These are phyloP conservation scores for Quercus lobata DNA, from an alignment of 331 rosid genomes.

Conservation along the genomic window DNA sequence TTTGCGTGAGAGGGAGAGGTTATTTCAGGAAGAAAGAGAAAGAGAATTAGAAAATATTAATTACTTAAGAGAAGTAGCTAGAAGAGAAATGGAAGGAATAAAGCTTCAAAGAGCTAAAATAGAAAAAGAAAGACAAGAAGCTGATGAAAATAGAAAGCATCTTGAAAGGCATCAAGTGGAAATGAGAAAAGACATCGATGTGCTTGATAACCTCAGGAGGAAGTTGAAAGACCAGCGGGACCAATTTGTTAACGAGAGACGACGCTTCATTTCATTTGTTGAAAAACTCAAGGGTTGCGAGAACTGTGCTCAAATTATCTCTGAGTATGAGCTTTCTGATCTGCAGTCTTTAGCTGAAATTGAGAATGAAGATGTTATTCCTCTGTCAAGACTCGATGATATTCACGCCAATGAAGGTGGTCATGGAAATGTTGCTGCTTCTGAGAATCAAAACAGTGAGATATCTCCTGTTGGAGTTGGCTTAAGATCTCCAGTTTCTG, in stretches of 20 bases:
- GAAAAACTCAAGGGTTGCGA: conserved; percentile 70
- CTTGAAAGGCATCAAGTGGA: conserved; percentile 75
- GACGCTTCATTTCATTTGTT: conserved; percentile 56
- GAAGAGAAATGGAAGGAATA: conserved; percentile 88
- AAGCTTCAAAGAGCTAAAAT: conserved; percentile 67
- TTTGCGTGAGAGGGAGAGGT: conserved; percentile 60
- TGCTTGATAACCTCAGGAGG: conserved; percentile 67
- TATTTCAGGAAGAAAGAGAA: conserved; percentile 74
- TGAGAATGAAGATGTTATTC: conserved; percentile 61
- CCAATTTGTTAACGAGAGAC: conserved; percentile 74
- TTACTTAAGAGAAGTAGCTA: conserved; percentile 75
- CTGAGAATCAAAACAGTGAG: conserved; percentile 42
- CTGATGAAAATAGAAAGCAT: conserved; percentile 60
- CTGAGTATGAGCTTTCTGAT: conserved; percentile 74
- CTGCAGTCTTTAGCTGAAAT: conserved; percentile 56
- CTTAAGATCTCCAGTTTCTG: conserved; percentile 56
- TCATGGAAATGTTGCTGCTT: conserved; percentile 33
- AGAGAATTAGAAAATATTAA: conserved; percentile 62
- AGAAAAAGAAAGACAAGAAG: conserved; percentile 73
- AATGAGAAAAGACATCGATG: conserved; percentile 80
- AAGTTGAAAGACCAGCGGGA: conserved; percentile 76
- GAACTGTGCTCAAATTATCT: conserved; percentile 66
- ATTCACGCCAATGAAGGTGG: conserved; percentile 39
- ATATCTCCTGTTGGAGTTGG: conserved; percentile 34
- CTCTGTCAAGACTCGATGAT: conserved; percentile 45